Base-by-base conservation (phyloP, 1,284 basidiomycete species). In the Papiliotrema laurentii region DNA sequence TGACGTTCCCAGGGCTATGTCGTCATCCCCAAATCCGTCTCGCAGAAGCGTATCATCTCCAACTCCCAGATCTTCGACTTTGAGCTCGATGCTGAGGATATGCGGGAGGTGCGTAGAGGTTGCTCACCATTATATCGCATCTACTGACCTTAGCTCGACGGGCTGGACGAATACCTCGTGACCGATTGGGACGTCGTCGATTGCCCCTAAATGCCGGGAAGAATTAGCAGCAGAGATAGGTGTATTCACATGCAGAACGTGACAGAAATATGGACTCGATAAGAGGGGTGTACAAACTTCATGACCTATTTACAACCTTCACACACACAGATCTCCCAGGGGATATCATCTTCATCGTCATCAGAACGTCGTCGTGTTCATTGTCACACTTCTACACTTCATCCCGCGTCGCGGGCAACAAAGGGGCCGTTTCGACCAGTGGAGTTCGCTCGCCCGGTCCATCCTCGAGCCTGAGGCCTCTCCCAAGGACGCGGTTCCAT, bases 61-160 rank as follows among this genome's bases (percentile, higher is more conserved):
- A 80, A 80, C 56, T 60, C 71, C 2, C 61, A 79, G 33, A 59
- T 79, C 19, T 76, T 75, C 47, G 70, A 73, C 53, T 80, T 80
- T 54, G 72, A 73, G 50, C 60, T 80, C 24, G 55, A 61, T 18
- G 50, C 53, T 5, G 70, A 68, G 39, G 76, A 79, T 55, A 78
- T 80, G 73, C 45, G 64, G 21, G 64, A 72, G 55, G 63, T 77
- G 26, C 49, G 66, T 47, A 25, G 16, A 21, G 22, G n/a, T 43
- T 27, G 41, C 37, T 22, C 9, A 28, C 10, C 19, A 9, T 25
- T 10, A 4, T n/a, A 13, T 4, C 25, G 9, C 4, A 36, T 9
- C 35, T 41, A 47, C 18, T 37, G 37, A 48, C 40, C 10, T 37
- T 24, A 52, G 59, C 59, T 75, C 34, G 64, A 72, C 37, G 63